A percentile compares a stretch with the other conserved stretches of the same genome.
Conservation (phyloP, 2,329 filamentous ascomycete genomes). For the Pseudocercospora fuligena region DNA sequence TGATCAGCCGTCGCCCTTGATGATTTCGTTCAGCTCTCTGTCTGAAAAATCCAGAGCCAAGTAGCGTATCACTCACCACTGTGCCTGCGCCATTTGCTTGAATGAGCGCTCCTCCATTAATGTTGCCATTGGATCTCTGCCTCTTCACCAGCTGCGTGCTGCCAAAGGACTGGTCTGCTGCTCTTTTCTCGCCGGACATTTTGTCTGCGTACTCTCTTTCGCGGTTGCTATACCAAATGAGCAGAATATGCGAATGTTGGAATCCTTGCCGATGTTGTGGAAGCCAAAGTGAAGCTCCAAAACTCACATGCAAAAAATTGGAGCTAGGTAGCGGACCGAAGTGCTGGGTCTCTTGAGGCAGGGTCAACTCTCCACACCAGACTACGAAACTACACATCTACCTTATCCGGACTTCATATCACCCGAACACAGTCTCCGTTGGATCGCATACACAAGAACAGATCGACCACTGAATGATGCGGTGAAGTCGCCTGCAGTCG, state of each 20-base stretch:
- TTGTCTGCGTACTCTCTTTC: neutral
- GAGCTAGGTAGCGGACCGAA: neutral
- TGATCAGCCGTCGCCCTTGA: conserved; percentile 33
- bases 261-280: neutral
- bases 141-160: conserved; percentile 85
- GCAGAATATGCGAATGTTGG: neutral
- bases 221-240: neutral
- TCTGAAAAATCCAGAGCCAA: conserved; percentile 41
- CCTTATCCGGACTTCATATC: conserved; percentile 16
- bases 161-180: conserved; percentile 81
- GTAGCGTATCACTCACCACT: conserved; percentile 58
- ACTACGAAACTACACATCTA: neutral
- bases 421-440: neutral
- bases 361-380: neutral
- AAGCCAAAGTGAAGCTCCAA: neutral
- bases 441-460: neutral
- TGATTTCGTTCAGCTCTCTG: conserved; percentile 32
- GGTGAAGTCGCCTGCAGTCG: conserved; percentile 29
- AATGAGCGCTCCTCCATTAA: conserved; percentile 60
- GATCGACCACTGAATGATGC: conserved; percentile 28
- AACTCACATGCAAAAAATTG: conserved; percentile 5
- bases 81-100: conserved; percentile 66
- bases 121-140: conserved; percentile 71
- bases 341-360: neutral
- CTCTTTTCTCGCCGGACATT: conserved; percentile 92